Evolutionary conservation across 2,329 filamentous ascomycete species (phyloP).

Genomic region (Cylindrodendrum hubeiense): DNA sequence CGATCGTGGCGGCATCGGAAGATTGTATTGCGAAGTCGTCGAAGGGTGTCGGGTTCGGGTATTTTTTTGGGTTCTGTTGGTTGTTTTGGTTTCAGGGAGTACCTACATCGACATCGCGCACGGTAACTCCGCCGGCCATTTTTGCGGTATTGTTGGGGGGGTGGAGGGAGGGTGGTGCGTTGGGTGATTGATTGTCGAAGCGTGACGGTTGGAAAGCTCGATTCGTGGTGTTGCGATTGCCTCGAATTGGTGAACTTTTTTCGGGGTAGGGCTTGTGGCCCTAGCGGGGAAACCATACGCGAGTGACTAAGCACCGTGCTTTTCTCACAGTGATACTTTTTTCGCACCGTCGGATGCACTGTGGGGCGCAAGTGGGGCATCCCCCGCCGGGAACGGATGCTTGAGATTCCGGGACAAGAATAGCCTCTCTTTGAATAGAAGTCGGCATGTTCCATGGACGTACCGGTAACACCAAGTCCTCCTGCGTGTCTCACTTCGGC

Average conservation of each 20-base stretch:
- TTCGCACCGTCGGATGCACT: not conserved
- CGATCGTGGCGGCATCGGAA: constrained; percentile 40
- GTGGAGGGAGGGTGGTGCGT: constrained; percentile 44
- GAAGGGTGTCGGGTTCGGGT: constrained; percentile 29
- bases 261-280: constrained; percentile 49
- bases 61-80: constrained; percentile 2
- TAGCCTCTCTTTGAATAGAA: not conserved
- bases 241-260: constrained; percentile 43
- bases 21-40: constrained; percentile 47
- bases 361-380: constrained; percentile 1
- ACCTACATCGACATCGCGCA: constrained; percentile 89
- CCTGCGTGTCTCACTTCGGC: not conserved
- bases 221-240: constrained; percentile 34
- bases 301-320: constrained; percentile 43
- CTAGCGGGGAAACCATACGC: constrained; percentile 38
- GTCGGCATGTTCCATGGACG: not conserved
- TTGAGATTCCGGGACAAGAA: not conserved
- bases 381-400: not conserved
- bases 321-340: constrained; percentile 17
- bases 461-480: not conserved
- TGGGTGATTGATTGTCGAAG: constrained; percentile 48
- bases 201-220: constrained; percentile 41
- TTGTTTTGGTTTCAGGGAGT: constrained; percentile 44
- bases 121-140: constrained; percentile 83
- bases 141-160: constrained; percentile 67